phyloP scores from a whole-genome alignment of 768 basidiomycete genomes.

The Cystofilobasidium bisporidii region DNA sequence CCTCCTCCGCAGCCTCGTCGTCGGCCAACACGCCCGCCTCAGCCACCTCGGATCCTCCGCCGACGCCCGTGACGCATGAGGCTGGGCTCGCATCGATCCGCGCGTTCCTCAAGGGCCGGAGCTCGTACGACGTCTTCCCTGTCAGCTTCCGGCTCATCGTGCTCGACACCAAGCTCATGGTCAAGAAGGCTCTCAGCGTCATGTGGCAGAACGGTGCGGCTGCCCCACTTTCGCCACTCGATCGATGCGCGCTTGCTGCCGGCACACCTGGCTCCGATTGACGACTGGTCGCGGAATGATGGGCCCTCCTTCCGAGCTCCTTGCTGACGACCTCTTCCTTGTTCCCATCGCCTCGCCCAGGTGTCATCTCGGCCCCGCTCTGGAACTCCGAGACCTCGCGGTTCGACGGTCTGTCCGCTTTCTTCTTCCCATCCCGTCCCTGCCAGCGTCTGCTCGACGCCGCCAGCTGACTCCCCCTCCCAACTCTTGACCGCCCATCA shows the following conservation, averaged over 20 bases:
- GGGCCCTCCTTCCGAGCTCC: too few relatives aligned
- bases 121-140: slow-evolving; percentile 92
- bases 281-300: too few relatives aligned
- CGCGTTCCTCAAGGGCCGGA: slow-evolving; percentile 69
- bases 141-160: slow-evolving; percentile 95
- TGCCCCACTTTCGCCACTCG: too few relatives aligned
- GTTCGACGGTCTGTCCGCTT: slow-evolving; percentile 53
- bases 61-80: slow-evolving; percentile 34
- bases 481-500: too few relatives aligned
- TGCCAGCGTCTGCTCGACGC: neutral
- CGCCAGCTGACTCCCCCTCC: slow-evolving; percentile 4
- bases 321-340: neutral
- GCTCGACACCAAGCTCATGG: slow-evolving; percentile 87
- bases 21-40: neutral
- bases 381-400: slow-evolving; percentile 91
- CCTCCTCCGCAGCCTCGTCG: neutral
- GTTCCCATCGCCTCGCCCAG: slow-evolving; percentile 43
- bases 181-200: slow-evolving; percentile 73
- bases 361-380: slow-evolving; percentile 92
- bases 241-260: too few relatives aligned
- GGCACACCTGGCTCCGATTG: too few relatives aligned
- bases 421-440: neutral
- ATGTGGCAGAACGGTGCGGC: slow-evolving; percentile 57
- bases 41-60: too few relatives aligned
- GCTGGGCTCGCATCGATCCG: slow-evolving; percentile 52